These are phyloP conservation scores for Eucalyptus cladocalyx DNA, from an alignment of 345 rosid genomes.

Conservation along the genomic window DNA sequence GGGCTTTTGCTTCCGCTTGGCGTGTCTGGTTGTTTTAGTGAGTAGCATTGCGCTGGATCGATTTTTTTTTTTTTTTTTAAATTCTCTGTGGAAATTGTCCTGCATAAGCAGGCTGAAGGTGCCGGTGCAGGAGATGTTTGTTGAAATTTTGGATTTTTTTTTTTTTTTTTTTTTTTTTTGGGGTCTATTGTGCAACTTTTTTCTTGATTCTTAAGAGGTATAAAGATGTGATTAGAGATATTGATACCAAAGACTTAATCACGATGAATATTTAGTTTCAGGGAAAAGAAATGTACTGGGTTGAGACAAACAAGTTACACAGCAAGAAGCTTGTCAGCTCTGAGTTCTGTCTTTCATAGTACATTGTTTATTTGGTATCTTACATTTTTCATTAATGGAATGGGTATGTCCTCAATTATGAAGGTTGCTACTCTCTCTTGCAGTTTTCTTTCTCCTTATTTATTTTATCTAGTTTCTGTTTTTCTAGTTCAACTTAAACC, in stretches of 20 bases:
- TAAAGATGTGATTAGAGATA: neutral
- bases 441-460: too few species aligned
- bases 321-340: neutral
- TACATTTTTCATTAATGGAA: too few species aligned
- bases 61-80: too few species aligned
- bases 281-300: too few species aligned
- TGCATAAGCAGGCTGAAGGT: neutral
- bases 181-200: neutral
- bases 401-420: too few species aligned
- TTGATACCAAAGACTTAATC: neutral
- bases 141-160: neutral
- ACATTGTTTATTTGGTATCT: too few species aligned
- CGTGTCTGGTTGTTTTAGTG: neutral
- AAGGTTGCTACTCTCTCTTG: too few species aligned
- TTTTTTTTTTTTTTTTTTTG: neutral
- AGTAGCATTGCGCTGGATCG: neutral
- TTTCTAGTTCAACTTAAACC: too few species aligned
- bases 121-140: neutral
- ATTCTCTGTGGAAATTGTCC: neutral
- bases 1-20: neutral
- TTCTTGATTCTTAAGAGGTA: neutral
- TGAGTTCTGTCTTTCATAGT: too few species aligned
- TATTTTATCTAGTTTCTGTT: too few species aligned
- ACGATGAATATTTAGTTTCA: neutral
- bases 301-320: too few species aligned